Percentiles rank a stretch among this genome's conserved stretches.
phyloP scores from a whole-genome alignment of 2,329 filamentous ascomycete species.

The Bipolaris zeicola region DNA sequence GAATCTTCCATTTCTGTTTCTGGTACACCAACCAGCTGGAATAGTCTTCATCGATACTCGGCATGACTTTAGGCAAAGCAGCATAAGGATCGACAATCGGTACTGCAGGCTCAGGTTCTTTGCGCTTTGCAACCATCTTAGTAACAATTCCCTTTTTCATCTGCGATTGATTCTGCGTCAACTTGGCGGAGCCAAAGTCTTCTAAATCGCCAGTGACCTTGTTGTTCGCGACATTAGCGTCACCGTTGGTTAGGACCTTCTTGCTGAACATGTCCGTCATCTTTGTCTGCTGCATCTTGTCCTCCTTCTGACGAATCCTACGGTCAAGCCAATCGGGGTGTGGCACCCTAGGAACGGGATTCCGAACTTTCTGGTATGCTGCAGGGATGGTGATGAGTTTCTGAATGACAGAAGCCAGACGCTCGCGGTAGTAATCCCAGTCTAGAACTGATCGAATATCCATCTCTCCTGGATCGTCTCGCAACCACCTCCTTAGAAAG shows the following conservation, averaged over 20 bases:
- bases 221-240: conserved; percentile 66
- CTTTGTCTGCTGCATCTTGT: conserved; percentile 98
- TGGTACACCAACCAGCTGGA: conserved; percentile 87
- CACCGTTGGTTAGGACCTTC: conserved; percentile 73
- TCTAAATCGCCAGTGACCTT: conserved; percentile 71
- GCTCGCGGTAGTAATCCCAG: conserved; percentile 97
- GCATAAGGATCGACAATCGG: conserved; percentile 79
- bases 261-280: conserved; percentile 89
- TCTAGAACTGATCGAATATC: conserved; percentile 90
- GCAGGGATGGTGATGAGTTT: conserved; percentile 99
- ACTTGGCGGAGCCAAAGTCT: conserved; percentile 72
- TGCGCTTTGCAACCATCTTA: conserved; percentile 57
- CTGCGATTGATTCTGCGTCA: conserved; percentile 43
- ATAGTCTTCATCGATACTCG: conserved; percentile 84
- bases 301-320: conserved; percentile 91
- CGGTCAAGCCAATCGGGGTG: conserved; percentile 97
- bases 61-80: conserved; percentile 81
- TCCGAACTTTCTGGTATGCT: conserved; percentile 90
- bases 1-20: conserved; percentile 98
- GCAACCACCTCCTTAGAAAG: conserved; percentile 94
- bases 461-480: conserved; percentile 88
- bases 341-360: conserved; percentile 89
- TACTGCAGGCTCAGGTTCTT: conserved; percentile 52
- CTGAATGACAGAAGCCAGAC: conserved; percentile 94
- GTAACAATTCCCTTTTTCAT: conserved; percentile 50